These are phyloP conservation scores for Dictyostelium intermedium DNA, from an alignment of 78 protist species.

Conservation along the genomic window DNA sequence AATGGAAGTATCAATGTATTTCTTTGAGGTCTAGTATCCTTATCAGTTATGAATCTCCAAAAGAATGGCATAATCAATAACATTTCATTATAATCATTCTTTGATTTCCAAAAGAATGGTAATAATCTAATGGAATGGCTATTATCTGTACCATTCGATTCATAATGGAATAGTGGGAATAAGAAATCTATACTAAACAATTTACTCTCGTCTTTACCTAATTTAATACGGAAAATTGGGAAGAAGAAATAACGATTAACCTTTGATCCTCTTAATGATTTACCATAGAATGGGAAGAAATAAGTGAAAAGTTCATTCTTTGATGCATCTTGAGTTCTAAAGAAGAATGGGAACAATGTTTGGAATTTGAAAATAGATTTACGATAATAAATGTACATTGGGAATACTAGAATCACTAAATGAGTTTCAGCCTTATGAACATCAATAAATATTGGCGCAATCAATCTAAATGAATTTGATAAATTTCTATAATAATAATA, in stretches of 20 bases:
- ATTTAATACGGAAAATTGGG: constrained; percentile 48
- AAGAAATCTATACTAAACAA: constrained; percentile 12
- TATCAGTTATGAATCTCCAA: constrained; percentile 62
- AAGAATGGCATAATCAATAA: constrained; percentile 58
- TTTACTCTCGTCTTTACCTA: neutral
- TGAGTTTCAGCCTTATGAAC: constrained; percentile 55
- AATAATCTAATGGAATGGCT: constrained; percentile 10
- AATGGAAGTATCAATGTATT: constrained; percentile 55
- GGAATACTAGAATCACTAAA: constrained; percentile 11
- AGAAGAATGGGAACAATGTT: constrained; percentile 49
- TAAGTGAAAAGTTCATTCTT: constrained; percentile 44
- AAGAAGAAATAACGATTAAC: constrained; percentile 45
- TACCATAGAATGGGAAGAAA: constrained; percentile 60
- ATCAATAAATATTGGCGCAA: constrained; percentile 44
- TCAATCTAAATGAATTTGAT: neutral
- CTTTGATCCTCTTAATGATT: neutral
- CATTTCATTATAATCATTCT: constrained; percentile 38
- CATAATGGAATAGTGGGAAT: constrained; percentile 71
- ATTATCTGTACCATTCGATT: neutral
- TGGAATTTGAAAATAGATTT: constrained; percentile 54
- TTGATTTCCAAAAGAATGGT: constrained; percentile 56
- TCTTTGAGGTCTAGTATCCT: constrained; percentile 48
- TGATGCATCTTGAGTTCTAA: constrained; percentile 57
- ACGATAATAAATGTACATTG: constrained; percentile 49
- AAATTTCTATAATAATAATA: neutral